Evolutionary conservation across 2,329 filamentous ascomycete genomes (phyloP).

Genomic region (Dothideomycetes sp.): DNA sequence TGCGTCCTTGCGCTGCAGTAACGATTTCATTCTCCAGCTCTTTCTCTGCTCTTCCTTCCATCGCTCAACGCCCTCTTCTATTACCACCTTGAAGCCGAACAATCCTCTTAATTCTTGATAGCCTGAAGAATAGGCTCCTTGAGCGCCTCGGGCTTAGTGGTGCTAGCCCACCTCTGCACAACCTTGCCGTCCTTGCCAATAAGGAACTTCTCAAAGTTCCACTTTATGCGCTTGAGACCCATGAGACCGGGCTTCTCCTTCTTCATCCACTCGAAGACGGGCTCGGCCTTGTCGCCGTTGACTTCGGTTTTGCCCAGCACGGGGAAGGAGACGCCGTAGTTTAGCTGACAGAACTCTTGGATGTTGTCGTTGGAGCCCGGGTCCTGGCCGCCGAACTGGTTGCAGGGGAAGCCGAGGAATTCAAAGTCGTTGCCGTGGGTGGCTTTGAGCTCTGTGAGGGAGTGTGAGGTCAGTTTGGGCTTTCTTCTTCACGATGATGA

Average conservation of each 20-base stretch:
- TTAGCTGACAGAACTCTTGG: slow-evolving; percentile 68
- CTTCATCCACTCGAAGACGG: slow-evolving; percentile 69
- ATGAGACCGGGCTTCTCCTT: slow-evolving; percentile 65
- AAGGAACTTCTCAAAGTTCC: slow-evolving; percentile 99
- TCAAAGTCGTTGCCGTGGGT: slow-evolving; percentile 66
- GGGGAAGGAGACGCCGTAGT: slow-evolving; percentile 90
- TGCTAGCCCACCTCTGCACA: slow-evolving; percentile 75
- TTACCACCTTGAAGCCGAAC: neutral
- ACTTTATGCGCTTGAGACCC: slow-evolving; percentile 87
- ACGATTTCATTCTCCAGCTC: no score
- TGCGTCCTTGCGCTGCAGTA: no score
- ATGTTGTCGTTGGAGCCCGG: slow-evolving; percentile 60
- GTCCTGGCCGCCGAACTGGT: slow-evolving; percentile 90
- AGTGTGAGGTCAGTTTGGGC: no score
- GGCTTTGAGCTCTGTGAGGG: slow-evolving; percentile 41
- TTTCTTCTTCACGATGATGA: no score
- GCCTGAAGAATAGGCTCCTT: slow-evolving; percentile 50
- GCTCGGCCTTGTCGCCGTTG: slow-evolving; percentile 73
- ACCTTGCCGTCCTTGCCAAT: slow-evolving; percentile 78
- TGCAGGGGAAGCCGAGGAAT: slow-evolving; percentile 95
- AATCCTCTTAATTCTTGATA: neutral
- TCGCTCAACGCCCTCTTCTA: neutral
- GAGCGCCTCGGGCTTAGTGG: slow-evolving; percentile 72
- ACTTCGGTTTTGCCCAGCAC: slow-evolving; percentile 88
- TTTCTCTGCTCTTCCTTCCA: neutral